Evolutionary conservation across 2,329 filamentous ascomycete genomes (phyloP), one percentile per base, ranked within the genome.

Genomic region (Dryadomyces sulphureus): DNA sequence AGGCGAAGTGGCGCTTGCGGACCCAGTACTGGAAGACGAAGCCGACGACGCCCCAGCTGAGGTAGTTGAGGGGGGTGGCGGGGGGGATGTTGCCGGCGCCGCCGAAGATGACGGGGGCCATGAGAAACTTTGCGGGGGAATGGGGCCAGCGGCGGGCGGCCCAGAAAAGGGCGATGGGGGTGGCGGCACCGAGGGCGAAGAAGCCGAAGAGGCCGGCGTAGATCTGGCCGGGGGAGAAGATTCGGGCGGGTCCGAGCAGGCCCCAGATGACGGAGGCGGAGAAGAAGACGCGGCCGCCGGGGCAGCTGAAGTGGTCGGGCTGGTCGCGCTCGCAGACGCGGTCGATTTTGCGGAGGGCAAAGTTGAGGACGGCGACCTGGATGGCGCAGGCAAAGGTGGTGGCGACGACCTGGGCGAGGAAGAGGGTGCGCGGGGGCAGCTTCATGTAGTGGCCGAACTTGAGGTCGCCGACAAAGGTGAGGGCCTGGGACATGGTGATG

Each of bases 361-460:
- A 67, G 54, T 83, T 81, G 50, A 83, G 66, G 4, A 82, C 77
- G 4, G 69, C 59, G 47, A 84, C 70, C 57, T 84, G 79, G 35
- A 83, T 72, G 50, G 83, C 70, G 59, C 75, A 81, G 0, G 77
- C 78, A 55, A 81, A 69, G 0, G 80, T 73, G 0, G 78, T 81
- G 7, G 79, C 78, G 2, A 79, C 70, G 4, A 82, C 70, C 57
- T 84, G 79, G 5, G 70, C 69, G 61, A 73, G 68, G 61, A 84
- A 84, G 65, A 81, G 79, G 16, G 75, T 79, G 17, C 76, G 67
- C 14, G 77, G 79, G 0, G 79, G 79, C 9, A 77, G 75, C 60
- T 78, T 78, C 78, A 85, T 84, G 64, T 85, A 85, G 56, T 84
- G 81, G 5, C 27, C 80, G 39, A 82, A 76, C 56, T 84, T 84